A percentile compares a stretch with the other conserved stretches of the same genome.
Conservation (phyloP, 2,329 filamentous ascomycete genomes). For the Blumeriella jaapii region DNA sequence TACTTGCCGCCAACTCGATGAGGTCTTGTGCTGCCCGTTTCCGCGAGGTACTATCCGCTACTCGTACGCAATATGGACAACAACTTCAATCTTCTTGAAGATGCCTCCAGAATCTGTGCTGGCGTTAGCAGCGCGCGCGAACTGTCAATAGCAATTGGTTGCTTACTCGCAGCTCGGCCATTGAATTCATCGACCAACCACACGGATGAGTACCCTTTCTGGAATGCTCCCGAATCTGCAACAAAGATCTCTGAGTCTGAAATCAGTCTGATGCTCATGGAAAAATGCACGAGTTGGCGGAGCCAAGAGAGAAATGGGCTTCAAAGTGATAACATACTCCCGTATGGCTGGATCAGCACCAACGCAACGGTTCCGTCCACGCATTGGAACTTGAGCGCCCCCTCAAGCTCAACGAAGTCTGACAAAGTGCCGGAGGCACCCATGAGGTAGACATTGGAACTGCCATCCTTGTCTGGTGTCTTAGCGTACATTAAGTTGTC, state of each 20-base stretch:
- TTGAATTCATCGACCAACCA: background rate
- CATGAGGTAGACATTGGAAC: background rate
- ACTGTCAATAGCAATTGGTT: background rate
- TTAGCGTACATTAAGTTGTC: background rate
- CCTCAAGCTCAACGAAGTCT: background rate
- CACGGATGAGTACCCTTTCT: background rate
- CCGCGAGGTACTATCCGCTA: too few species aligned
- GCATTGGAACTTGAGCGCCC: conserved; percentile 2
- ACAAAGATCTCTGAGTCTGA: background rate
- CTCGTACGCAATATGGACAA: background rate
- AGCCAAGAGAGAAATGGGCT: too few species aligned
- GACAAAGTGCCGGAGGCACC: background rate
- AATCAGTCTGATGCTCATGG: background rate
- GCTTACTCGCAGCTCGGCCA: background rate
- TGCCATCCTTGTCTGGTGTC: conserved; percentile 1
- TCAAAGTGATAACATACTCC: background rate
- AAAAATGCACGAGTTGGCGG: background rate
- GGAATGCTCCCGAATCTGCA: background rate
- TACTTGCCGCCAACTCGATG: background rate
- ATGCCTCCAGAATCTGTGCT: background rate
- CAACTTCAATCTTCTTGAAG: background rate
- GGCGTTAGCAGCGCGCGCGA: background rate
- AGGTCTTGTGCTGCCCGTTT: too few species aligned
- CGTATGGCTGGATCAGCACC: background rate
- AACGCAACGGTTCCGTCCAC: background rate